Evolutionary conservation across 2,329 filamentous ascomycete genomes (phyloP).

Genomic region (Beauveria rudraprayagi): DNA sequence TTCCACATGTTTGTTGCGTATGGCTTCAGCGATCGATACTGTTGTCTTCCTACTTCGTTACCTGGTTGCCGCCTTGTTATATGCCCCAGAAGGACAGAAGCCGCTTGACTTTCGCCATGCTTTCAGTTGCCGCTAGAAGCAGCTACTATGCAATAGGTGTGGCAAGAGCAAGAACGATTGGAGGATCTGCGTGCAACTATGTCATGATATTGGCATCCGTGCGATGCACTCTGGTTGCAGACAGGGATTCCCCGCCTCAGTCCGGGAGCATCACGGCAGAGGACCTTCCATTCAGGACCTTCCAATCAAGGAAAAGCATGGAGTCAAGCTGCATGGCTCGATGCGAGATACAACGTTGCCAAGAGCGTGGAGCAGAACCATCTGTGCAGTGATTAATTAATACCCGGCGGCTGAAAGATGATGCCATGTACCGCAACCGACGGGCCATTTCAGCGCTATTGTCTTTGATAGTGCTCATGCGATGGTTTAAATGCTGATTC

Average conservation of each 20-base stretch:
- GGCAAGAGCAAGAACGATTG: neutral
- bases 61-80: neutral
- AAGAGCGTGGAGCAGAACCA: neutral
- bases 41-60: too few species aligned
- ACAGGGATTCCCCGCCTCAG: conserved; percentile 1
- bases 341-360: conserved; percentile 3
- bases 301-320: neutral
- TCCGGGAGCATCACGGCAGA: neutral
- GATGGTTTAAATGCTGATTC: too few species aligned
- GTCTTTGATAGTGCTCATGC: neutral
- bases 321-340: neutral
- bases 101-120: neutral
- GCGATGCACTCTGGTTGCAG: neutral
- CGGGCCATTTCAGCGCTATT: neutral
- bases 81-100: neutral
- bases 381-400: neutral
- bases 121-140: neutral
- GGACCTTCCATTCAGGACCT: neutral
- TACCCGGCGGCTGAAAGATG: neutral
- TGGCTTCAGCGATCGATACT: neutral
- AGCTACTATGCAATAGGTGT: neutral
- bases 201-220: neutral
- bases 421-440: neutral
- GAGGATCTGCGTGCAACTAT: neutral
- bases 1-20: neutral